Percentiles rank a stretch among this genome's conserved stretches.
Conservation (phyloP, 2,329 filamentous ascomycete genomes). For the Aureobasidium sp. region DNA sequence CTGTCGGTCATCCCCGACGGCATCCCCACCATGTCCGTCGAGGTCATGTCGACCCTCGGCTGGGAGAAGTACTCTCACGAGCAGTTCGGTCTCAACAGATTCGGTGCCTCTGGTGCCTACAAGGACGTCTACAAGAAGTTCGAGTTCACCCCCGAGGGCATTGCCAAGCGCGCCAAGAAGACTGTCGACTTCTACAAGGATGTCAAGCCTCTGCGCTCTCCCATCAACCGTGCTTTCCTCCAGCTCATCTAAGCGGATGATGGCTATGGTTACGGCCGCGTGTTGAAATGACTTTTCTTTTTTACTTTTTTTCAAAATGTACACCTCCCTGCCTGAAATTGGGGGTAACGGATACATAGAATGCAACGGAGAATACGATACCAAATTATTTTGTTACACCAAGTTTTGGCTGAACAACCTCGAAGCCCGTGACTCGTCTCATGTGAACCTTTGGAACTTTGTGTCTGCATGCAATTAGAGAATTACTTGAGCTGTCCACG, state of each 20-base stretch:
- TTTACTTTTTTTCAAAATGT: conserved; percentile 9
- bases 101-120: conserved; percentile 95
- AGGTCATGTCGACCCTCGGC: conserved; percentile 94
- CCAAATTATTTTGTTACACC: conserved; percentile 7
- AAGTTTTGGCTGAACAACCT: too few relatives aligned
- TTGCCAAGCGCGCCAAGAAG: conserved; percentile 85
- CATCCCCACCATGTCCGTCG: conserved; percentile 85
- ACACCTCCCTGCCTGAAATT: neutral
- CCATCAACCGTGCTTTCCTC: conserved; percentile 94
- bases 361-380: conserved; percentile 15
- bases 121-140: conserved; percentile 99
- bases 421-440: too few relatives aligned
- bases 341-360: conserved; percentile 15
- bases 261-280: conserved; percentile 2
- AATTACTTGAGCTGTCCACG: conserved; percentile 1
- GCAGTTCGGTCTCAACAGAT: conserved; percentile 98
- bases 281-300: conserved; percentile 12
- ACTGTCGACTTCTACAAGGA: conserved; percentile 98
- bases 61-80: conserved; percentile 99
- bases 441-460: too few relatives aligned
- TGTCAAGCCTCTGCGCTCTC: conserved; percentile 77
- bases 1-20: conserved; percentile 89
- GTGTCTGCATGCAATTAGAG: too few relatives aligned
- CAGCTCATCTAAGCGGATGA: conserved; percentile 69
- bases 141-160: conserved; percentile 95